phyloP scores from a whole-genome alignment of 192 early-diverging fungal genomes.

The Rhizophagus clarus region DNA sequence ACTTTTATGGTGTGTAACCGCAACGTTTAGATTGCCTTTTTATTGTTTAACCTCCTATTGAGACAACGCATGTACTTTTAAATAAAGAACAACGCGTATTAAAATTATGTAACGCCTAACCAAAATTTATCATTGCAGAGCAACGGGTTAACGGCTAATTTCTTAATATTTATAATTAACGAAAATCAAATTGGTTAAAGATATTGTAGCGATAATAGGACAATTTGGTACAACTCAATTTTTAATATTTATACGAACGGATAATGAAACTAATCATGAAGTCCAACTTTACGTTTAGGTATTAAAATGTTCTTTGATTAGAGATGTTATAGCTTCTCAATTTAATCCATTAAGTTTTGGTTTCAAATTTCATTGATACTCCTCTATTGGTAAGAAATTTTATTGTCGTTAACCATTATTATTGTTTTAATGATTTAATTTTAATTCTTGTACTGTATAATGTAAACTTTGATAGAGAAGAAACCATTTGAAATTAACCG shows the following conservation, averaged over 20 bases:
- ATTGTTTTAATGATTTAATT: not conserved
- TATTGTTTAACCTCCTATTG: too few relatives aligned
- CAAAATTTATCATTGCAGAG: too few relatives aligned
- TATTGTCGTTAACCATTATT: not conserved
- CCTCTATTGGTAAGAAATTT: conserved; percentile 66
- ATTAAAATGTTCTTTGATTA: conserved; percentile 74
- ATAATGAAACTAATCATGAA: conserved; percentile 81
- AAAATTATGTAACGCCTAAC: too few relatives aligned
- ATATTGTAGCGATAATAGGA: conserved; percentile 86
- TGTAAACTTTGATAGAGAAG: conserved; percentile 72
- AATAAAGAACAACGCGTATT: too few relatives aligned
- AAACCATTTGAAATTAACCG: conserved; percentile 82
- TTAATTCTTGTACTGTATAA: conserved; percentile 68
- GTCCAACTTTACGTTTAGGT: conserved; percentile 93
- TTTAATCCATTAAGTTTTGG: conserved; percentile 76
- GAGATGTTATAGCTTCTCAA: conserved; percentile 83
- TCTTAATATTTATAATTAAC: conserved; percentile 67
- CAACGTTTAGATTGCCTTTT: too few relatives aligned
- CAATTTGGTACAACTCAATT: conserved; percentile 88
- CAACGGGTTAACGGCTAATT: too few relatives aligned
- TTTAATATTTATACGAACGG: conserved; percentile 84
- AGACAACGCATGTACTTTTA: too few relatives aligned
- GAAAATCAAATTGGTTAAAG: conserved; percentile 88
- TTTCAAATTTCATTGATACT: conserved; percentile 72
- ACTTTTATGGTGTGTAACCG: too few relatives aligned